Evolutionary conservation across 2,329 filamentous ascomycete species (phyloP), one percentile per base, ranked within the genome.

Genomic region (Aspergillus felis): DNA sequence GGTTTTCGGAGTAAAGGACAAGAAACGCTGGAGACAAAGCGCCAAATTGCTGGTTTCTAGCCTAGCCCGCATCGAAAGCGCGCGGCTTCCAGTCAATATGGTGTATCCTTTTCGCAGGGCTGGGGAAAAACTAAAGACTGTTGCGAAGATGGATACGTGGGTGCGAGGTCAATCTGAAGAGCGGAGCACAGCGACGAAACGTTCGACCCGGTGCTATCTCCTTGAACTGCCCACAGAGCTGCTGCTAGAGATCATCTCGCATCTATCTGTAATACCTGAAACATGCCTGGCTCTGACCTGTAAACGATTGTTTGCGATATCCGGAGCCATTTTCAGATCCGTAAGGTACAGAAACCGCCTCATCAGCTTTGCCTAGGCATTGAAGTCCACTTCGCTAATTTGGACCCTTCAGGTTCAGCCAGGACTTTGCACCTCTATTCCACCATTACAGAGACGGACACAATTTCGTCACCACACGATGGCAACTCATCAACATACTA

Each of bases 341-440:
- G 32, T 38, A 38, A 38, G 32, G 32, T 38, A 38, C 32, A n/a
- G 32, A 17, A 17, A 38, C 14, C 6, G 14, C 14, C 32, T 38
- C 32, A 6, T 7, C 32, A 38, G 32, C 32, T 38, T 38, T 38
- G 12, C 32, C 32, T 17, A 38, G 14, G 27, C 54, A 61, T 14
- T 70, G 69, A 1, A 68, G 74, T 57, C 67, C 67, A 22, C 66
- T 75, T 41, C 71, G 64, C n/a, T 38, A 38, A 38, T 14, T 7
- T 38, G 32, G 32, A 5, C 32, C 32, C 32, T 38, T n/a, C 32
- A 38, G 32, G 14, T 76, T 76, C 57, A 61, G 53, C 60, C 70
- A 71, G 47, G 73, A 76, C 44, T 76, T 76, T 60, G 72, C 73
- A 17, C 73, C 72, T 4, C 60, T 75, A 7, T 74, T 76, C 51